These are phyloP conservation scores for Chaetoscypha palmicola DNA, from an alignment of 2,329 filamentous ascomycete species.

Conservation along the genomic window DNA sequence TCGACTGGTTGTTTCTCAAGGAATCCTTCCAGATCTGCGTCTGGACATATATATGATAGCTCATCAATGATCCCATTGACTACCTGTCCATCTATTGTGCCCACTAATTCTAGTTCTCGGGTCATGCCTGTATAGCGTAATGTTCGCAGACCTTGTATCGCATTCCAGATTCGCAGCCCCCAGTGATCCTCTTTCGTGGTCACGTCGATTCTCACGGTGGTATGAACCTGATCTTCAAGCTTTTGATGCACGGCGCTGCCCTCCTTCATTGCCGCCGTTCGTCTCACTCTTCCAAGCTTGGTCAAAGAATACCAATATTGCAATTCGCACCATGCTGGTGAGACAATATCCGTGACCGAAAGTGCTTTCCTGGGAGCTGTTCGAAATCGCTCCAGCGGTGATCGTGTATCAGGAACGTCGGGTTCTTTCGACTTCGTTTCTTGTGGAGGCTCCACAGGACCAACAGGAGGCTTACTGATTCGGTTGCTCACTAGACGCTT, in stretches of 20 bases:
- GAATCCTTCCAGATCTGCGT: conserved; percentile 54
- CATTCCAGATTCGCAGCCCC: conserved; percentile 81
- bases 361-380: conserved; percentile 70
- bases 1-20: conserved; percentile 23
- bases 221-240: conserved; percentile 81
- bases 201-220: conserved; percentile 64
- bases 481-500: conserved; percentile 54
- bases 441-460: neutral
- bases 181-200: conserved; percentile 73
- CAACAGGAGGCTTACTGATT: neutral
- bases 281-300: conserved; percentile 65
- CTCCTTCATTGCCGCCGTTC: conserved; percentile 75
- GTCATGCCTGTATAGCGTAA: conserved; percentile 65
- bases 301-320: conserved; percentile 87
- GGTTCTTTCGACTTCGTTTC: conserved; percentile 1
- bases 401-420: conserved; percentile 37
- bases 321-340: conserved; percentile 91
- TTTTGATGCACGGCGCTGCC: conserved; percentile 74
- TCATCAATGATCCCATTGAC: conserved; percentile 89
- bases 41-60: conserved; percentile 69
- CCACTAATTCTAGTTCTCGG: conserved; percentile 79
- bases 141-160: conserved; percentile 75
- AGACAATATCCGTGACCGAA: conserved; percentile 80
- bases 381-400: conserved; percentile 73
- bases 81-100: conserved; percentile 70